phyloP scores from a whole-genome alignment of 2,329 filamentous ascomycete genomes.

The Monosporascus sp. region DNA sequence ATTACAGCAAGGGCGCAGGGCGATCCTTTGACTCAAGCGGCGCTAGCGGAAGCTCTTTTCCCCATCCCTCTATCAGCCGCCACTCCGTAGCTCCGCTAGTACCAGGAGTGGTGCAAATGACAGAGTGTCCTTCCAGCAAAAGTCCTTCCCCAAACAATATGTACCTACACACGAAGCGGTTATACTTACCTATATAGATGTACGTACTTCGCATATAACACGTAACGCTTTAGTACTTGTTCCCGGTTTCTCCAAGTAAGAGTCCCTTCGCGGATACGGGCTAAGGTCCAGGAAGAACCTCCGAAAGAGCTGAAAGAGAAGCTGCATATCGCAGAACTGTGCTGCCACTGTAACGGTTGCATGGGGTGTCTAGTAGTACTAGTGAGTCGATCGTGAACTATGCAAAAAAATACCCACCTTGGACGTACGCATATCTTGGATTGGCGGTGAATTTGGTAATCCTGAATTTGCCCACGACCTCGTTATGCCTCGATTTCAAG shows the following conservation, averaged over 20 bases:
- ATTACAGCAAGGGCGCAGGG: not conserved
- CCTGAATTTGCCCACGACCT: not conserved
- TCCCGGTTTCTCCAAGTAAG: too few species aligned
- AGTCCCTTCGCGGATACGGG: too few species aligned
- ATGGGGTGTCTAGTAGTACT: too few species aligned
- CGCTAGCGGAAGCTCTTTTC: not conserved
- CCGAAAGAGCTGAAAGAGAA: too few species aligned
- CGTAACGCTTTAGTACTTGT: too few species aligned
- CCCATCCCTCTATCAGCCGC: not conserved
- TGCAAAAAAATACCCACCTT: not conserved
- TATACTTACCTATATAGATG: not conserved
- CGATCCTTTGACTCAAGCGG: not conserved
- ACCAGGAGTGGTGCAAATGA: not conserved
- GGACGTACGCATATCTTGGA: not conserved
- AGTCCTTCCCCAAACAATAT: not conserved
- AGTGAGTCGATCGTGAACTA: too few species aligned
- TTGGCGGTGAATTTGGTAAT: not conserved
- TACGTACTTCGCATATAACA: not conserved
- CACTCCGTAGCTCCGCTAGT: not conserved
- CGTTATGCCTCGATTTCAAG: not conserved
- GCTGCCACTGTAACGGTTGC: too few species aligned
- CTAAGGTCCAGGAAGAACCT: too few species aligned
- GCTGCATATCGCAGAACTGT: too few species aligned
- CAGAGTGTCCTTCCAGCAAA: not conserved
- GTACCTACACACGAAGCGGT: not conserved